These are phyloP conservation scores for Candida boidinii DNA, from an alignment of 805 yeast species.

Conservation along the genomic window DNA sequence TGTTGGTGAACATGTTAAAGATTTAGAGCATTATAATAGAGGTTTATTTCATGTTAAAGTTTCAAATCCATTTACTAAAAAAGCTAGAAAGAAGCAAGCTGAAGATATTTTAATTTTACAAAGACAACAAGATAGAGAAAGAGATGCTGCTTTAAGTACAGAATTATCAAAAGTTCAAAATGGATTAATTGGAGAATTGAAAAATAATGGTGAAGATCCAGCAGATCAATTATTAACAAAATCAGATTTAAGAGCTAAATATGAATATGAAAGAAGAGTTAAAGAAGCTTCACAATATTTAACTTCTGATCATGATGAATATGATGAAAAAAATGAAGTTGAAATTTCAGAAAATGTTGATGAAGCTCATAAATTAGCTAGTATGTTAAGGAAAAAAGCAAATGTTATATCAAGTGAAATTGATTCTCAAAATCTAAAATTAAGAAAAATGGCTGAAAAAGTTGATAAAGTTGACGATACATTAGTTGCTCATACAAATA, in stretches of 20 bases:
- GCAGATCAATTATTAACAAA: conserved; percentile 7
- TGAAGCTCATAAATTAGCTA: conserved; percentile 61
- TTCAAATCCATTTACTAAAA: conserved; percentile 81
- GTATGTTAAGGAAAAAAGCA: conserved; percentile 67
- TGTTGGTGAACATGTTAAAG: conserved; percentile 76
- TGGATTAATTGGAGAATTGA: conserved; percentile 37
- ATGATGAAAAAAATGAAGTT: conserved; percentile 87
- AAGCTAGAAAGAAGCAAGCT: conserved; percentile 60
- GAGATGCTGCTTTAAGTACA: conserved; percentile 19
- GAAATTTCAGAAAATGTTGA: conserved; percentile 80
- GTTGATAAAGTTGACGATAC: conserved; percentile 80
- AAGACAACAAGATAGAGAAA: conserved; percentile 20
- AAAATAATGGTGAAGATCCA: conserved; percentile 27
- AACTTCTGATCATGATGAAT: conserved; percentile 76
- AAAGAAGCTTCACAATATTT: conserved; percentile 62
- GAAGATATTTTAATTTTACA: conserved; percentile 62
- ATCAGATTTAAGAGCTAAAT: conserved; percentile 30
- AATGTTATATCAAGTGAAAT: conserved; percentile 68
- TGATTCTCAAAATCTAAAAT: conserved; percentile 64
- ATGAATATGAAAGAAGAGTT: conserved; percentile 42
- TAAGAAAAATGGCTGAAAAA: conserved; percentile 70
- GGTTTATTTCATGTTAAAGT: conserved; percentile 75
- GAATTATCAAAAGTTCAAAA: conserved; percentile 19
- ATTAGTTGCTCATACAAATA: conserved; percentile 31
- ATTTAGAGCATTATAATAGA: conserved; percentile 71